Conservation (phyloP, 768 basidiomycete genomes). For the Tremella yokohamensis region DNA sequence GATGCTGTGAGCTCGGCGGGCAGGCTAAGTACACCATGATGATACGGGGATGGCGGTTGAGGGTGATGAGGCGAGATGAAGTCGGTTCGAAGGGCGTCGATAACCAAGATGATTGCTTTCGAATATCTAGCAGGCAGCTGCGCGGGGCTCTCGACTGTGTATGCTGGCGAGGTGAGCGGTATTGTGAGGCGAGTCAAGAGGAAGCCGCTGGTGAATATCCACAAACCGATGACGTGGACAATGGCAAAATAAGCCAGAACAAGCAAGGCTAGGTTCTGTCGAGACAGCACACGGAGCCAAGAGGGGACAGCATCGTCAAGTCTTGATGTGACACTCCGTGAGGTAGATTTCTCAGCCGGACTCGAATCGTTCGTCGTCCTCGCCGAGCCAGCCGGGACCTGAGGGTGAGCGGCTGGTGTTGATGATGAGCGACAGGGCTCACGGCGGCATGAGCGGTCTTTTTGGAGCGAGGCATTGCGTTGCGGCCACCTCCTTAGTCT, state of each 20-base stretch:
- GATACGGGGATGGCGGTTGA: constrained; percentile 54
- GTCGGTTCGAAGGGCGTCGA: constrained; percentile 91
- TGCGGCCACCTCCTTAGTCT: no score
- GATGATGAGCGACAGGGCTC: no score
- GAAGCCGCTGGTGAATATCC: constrained; percentile 88
- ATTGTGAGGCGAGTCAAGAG: constrained; percentile 75
- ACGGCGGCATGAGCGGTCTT: no score
- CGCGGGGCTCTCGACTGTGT: constrained; percentile 17
- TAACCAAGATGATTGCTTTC: constrained; percentile 76
- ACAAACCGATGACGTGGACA: constrained; percentile 73
- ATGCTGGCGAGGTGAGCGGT: constrained; percentile 57
- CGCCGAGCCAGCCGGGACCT: no score
- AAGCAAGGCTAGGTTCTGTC: constrained; percentile 38
- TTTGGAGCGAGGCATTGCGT: no score
- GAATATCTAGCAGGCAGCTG: constrained; percentile 65
- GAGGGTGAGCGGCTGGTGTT: no score
- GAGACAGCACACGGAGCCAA: constrained; percentile 19
- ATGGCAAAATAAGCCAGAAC: constrained; percentile 55
- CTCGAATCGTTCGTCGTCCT: no score
- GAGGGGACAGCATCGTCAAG: neutral
- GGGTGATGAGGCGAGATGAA: constrained; percentile 65
- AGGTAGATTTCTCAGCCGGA: neutral
- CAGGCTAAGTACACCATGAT: constrained; percentile 77
- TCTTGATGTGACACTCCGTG: neutral
- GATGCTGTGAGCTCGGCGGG: constrained; percentile 66